Conservation (phyloP, 2,329 filamentous ascomycete genomes). For the Cladosporium sp. region DNA sequence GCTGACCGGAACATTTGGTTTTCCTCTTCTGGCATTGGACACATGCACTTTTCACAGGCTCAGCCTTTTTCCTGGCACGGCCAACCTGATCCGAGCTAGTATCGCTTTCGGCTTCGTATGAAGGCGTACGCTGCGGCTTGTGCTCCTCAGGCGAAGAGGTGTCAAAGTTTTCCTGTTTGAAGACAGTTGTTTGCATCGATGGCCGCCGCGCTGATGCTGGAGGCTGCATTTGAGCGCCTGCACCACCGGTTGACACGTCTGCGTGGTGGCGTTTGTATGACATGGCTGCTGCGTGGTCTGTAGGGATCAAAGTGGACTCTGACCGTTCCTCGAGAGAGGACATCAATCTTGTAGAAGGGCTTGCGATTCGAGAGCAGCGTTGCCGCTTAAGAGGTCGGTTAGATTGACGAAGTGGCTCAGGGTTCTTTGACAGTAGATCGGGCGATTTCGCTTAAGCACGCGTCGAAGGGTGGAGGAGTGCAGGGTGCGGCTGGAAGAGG, state of each 20-base stretch:
- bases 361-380: neutral
- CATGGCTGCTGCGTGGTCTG: constrained; percentile 4
- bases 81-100: constrained; percentile 2
- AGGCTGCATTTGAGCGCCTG: neutral
- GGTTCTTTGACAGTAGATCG: neutral
- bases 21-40: constrained; percentile 20
- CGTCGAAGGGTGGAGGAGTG: neutral
- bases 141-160: neutral
- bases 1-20: constrained; percentile 18
- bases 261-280: constrained; percentile 6
- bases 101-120: constrained; percentile 10
- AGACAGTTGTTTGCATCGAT: neutral
- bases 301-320: neutral
- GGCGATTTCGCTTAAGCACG: neutral
- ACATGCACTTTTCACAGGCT: constrained; percentile 19
- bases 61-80: constrained; percentile 10
- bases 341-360: neutral
- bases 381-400: constrained; percentile 1
- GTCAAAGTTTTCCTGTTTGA: neutral
- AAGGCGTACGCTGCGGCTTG: neutral
- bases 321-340: neutral
- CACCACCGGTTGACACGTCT: neutral
- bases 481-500: neutral
- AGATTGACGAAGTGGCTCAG: neutral
- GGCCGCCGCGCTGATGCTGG: neutral